Conservation (phyloP, 768 basidiomycete genomes). For the Leucosporidium scottii region DNA sequence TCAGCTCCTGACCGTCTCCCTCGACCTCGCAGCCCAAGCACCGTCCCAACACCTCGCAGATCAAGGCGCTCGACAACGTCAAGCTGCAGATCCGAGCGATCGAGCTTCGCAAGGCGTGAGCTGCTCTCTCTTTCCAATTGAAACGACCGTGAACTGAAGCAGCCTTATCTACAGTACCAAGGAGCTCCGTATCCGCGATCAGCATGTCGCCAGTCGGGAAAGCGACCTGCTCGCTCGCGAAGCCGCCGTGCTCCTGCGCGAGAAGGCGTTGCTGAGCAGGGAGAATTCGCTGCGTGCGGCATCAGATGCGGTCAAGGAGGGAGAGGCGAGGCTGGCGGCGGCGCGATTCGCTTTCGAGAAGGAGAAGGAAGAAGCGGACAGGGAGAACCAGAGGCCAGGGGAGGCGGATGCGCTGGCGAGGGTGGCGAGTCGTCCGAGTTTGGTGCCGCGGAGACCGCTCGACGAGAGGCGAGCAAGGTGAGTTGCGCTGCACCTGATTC, state of each 20-base stretch:
- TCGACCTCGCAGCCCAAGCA: slow-evolving; percentile 25
- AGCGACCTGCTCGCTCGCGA: slow-evolving; percentile 31
- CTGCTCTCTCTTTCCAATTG: neutral
- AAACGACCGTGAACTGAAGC: too few species aligned
- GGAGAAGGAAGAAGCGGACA: slow-evolving; percentile 4
- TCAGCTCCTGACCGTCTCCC: too few species aligned
- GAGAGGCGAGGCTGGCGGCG: slow-evolving; percentile 3
- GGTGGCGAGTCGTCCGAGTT: slow-evolving; percentile 37
- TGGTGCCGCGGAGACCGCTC: slow-evolving; percentile 35
- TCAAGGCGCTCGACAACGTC: slow-evolving; percentile 34
- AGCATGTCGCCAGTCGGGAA: slow-evolving; percentile 31
- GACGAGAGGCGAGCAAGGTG: slow-evolving; percentile 34
- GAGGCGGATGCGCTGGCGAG: slow-evolving; percentile 30
- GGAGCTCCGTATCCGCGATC: slow-evolving; percentile 24
- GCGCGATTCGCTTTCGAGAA: neutral
- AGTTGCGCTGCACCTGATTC: slow-evolving; percentile 2
- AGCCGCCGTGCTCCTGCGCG: slow-evolving; percentile 21
- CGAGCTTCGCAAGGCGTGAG: slow-evolving; percentile 30
- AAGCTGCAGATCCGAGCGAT: slow-evolving; percentile 30
- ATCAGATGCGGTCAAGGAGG: slow-evolving; percentile 4
- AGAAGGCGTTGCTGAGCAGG: slow-evolving; percentile 14
- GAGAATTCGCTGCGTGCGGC: slow-evolving; percentile 14
- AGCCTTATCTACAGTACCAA: slow-evolving; percentile 2
- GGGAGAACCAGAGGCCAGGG: slow-evolving; percentile 6
- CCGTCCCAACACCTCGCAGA: slow-evolving; percentile 33